phyloP scores from a whole-genome alignment of 2,329 filamentous ascomycete species.

The Penicillium sp. region DNA sequence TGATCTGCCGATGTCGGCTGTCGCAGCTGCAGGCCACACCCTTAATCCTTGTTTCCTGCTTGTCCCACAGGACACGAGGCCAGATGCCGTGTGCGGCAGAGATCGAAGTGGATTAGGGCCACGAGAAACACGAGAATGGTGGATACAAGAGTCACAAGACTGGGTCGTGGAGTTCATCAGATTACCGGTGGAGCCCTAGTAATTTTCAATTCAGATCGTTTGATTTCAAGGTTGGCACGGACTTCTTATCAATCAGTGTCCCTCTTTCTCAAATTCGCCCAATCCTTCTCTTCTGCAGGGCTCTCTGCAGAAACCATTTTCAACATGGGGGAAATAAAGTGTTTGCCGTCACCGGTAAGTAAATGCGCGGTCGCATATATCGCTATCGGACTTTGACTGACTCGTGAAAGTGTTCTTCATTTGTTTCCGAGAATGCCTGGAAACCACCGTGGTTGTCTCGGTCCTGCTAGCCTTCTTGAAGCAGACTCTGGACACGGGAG shows the following conservation, averaged over 20 bases:
- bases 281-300: background rate
- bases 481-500: slow-evolving; percentile 65
- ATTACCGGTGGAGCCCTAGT: slow-evolving; percentile 12
- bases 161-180: slow-evolving; percentile 9
- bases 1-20: background rate
- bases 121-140: background rate
- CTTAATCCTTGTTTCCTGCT: background rate
- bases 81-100: background rate
- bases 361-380: background rate
- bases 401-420: slow-evolving; percentile 24
- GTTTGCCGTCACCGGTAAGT: slow-evolving; percentile 20
- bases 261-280: background rate
- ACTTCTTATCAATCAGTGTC: slow-evolving; percentile 1
- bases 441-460: slow-evolving; percentile 79
- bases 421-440: slow-evolving; percentile 71
- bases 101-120: background rate
- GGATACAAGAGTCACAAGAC: background rate
- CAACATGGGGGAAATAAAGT: slow-evolving; percentile 20
- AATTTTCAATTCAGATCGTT: slow-evolving; percentile 5
- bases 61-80: slow-evolving; percentile 1
- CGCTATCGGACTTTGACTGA: background rate
- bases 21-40: background rate
- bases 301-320: background rate
- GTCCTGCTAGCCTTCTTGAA: slow-evolving; percentile 82
- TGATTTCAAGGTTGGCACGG: background rate